Evolutionary conservation across 176 grass and related monocot genomes (phyloP).

Genomic region (Musa troglodytarum): DNA sequence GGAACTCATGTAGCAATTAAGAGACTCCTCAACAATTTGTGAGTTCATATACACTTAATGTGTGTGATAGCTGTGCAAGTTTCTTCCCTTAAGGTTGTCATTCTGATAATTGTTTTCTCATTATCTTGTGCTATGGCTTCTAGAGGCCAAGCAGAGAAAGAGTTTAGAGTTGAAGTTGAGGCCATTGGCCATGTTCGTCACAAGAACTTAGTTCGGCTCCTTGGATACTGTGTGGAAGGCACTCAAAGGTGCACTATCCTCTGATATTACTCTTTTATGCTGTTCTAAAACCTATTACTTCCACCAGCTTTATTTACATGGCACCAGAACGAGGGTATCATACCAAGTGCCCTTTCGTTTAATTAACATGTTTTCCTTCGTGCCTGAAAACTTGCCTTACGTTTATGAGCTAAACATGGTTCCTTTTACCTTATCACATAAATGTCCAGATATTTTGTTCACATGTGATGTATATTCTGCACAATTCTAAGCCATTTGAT

Average conservation of each 20-base stretch:
- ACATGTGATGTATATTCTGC: not conserved
- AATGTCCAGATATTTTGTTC: not conserved
- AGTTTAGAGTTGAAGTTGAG: conserved; percentile 11
- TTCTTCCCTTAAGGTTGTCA: not conserved
- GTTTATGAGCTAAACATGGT: no score
- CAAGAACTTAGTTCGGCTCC: conserved; percentile 28
- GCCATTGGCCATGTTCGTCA: conserved; percentile 15
- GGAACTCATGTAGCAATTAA: conserved; percentile 12
- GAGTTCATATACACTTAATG: not conserved
- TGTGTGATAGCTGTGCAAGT: not conserved
- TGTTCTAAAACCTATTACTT: not conserved
- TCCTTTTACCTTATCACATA: no score
- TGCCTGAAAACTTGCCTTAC: no score
- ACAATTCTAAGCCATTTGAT: not conserved
- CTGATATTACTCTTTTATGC: not conserved
- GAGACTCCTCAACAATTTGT: conserved; percentile 11
- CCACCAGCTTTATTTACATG: not conserved
- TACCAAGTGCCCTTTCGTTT: not conserved
- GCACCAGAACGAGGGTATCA: not conserved
- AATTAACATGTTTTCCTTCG: no score
- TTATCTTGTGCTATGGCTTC: not conserved
- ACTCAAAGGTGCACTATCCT: conserved; percentile 43
- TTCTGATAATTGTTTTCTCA: not conserved
- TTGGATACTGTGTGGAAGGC: conserved; percentile 59
- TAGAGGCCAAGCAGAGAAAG: conserved; percentile 8